These are phyloP conservation scores for Ogataea sp. DNA, from an alignment of 805 yeast genomes.

Conservation along the genomic window DNA sequence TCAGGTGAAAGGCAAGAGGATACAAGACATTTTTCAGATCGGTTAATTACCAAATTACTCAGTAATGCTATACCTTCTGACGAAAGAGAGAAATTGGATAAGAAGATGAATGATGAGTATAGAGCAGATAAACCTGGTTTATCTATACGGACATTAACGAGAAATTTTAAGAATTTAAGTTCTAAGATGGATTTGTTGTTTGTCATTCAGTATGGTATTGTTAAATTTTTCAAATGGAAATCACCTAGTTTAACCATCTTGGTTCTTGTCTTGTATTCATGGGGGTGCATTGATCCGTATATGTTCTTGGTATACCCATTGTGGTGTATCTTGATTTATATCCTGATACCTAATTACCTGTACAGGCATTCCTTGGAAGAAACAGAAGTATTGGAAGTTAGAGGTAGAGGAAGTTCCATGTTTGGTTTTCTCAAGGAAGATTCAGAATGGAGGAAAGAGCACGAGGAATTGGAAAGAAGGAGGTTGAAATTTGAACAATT, in stretches of 20 bases:
- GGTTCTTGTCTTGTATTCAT: constrained; percentile 50
- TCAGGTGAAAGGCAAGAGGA: constrained; percentile 15
- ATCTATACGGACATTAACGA: constrained; percentile 47
- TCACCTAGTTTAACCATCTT: constrained; percentile 63
- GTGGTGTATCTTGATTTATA: constrained; percentile 41
- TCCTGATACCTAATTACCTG: constrained; percentile 64
- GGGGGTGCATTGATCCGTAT: constrained; percentile 65
- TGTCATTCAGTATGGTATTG: constrained; percentile 50
- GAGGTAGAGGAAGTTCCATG: constrained; percentile 44
- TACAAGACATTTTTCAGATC: constrained; percentile 45
- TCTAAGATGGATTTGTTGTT: constrained; percentile 49
- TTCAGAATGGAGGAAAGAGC: constrained; percentile 13
- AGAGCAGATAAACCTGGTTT: constrained; percentile 40
- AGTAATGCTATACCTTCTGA: constrained; percentile 41
- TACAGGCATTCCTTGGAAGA: constrained; percentile 55
- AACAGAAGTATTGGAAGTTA: constrained; percentile 34
- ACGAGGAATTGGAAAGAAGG: constrained; percentile 5
- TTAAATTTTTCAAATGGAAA: constrained; percentile 66
- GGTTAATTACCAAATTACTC: constrained; percentile 44
- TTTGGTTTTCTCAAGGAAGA: constrained; percentile 26
- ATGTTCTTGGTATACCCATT: constrained; percentile 58
- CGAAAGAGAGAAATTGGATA: constrained; percentile 33
- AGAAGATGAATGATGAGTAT: constrained; percentile 35
- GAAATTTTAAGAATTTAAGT: constrained; percentile 52
- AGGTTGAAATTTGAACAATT: not conserved